Evolutionary conservation across 2,329 filamentous ascomycete genomes (phyloP).

Genomic region (Furcasterigmium sp.): DNA sequence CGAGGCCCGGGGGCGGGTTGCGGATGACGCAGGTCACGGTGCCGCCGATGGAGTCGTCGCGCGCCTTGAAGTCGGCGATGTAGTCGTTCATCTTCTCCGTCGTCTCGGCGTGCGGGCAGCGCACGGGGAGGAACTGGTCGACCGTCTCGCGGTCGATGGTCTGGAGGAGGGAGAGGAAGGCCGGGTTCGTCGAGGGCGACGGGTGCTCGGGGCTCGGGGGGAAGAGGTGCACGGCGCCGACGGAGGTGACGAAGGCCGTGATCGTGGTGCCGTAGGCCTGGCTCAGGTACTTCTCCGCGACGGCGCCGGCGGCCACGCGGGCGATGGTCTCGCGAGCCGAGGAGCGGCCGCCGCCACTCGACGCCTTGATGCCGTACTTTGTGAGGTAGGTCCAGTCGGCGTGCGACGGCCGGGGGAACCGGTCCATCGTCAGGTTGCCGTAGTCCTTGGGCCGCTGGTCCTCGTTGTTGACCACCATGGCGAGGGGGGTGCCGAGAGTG

Average conservation of each 20-base stretch:
- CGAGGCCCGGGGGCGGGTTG: constrained; percentile 78
- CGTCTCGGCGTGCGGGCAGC: constrained; percentile 69
- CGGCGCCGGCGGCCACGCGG: constrained; percentile 83
- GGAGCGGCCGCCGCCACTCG: constrained; percentile 75
- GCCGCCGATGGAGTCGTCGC: constrained; percentile 84
- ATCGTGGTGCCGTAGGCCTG: constrained; percentile 84
- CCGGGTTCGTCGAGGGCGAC: constrained; percentile 67
- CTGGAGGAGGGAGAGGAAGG: constrained; percentile 69
- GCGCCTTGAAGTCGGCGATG: constrained; percentile 74
- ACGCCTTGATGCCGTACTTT: constrained; percentile 94
- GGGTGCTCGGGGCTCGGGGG: constrained; percentile 65
- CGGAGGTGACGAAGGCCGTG: constrained; percentile 81
- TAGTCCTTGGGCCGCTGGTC: constrained; percentile 93
- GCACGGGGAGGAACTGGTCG: constrained; percentile 78
- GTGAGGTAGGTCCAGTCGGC: constrained; percentile 96
- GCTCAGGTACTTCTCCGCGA: constrained; percentile 87
- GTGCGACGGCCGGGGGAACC: constrained; percentile 85
- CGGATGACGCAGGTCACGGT: constrained; percentile 92
- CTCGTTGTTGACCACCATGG: constrained; percentile 81
- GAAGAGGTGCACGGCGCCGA: constrained; percentile 75
- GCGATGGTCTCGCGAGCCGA: constrained; percentile 95
- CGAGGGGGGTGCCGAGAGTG: constrained; percentile 87
- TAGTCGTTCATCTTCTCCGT: constrained; percentile 69
- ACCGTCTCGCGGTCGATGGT: constrained; percentile 70
- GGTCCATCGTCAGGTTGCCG: constrained; percentile 81